These are phyloP conservation scores for Croton laevigatus DNA, from an alignment of 441 rosid genomes.

Conservation along the genomic window DNA sequence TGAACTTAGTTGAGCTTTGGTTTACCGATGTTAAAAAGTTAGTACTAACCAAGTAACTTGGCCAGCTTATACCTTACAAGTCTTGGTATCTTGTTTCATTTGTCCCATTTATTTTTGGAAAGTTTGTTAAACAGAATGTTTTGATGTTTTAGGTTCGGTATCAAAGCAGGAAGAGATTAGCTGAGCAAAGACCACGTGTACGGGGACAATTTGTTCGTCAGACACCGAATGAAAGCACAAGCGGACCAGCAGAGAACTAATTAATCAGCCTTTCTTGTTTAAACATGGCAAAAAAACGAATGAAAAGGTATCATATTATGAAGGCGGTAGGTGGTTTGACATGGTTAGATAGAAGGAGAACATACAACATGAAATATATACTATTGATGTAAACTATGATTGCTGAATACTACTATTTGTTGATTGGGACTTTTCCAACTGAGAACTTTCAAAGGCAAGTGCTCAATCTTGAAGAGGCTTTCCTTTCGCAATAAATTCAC, in stretches of 20 bases:
- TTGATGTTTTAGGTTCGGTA: conserved; percentile 37
- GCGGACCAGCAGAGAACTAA: conserved; percentile 24
- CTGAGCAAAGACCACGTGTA: conserved; percentile 44
- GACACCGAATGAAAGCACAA: conserved; percentile 25
- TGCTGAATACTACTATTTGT: neutral
- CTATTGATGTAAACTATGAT: conserved; percentile 10
- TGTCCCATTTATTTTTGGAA: no score
- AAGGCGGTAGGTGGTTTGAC: conserved; percentile 8
- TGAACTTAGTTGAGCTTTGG: no score
- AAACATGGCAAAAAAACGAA: neutral
- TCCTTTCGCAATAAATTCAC: neutral
- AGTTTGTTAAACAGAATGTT: neutral
- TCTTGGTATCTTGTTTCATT: no score
- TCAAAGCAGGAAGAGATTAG: conserved; percentile 52
- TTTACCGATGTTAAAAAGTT: no score
- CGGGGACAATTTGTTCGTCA: conserved; percentile 48
- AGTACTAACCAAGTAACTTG: no score
- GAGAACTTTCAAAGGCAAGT: neutral
- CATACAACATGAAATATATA: conserved; percentile 4
- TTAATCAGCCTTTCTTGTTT: conserved; percentile 6
- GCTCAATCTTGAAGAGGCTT: neutral
- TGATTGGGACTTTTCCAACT: conserved; percentile 1
- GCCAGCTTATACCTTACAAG: no score
- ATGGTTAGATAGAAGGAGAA: neutral
- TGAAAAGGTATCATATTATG: no score